Base-by-base conservation (phyloP, 768 basidiomycete genomes). In the Boletus rubescentipes region DNA sequence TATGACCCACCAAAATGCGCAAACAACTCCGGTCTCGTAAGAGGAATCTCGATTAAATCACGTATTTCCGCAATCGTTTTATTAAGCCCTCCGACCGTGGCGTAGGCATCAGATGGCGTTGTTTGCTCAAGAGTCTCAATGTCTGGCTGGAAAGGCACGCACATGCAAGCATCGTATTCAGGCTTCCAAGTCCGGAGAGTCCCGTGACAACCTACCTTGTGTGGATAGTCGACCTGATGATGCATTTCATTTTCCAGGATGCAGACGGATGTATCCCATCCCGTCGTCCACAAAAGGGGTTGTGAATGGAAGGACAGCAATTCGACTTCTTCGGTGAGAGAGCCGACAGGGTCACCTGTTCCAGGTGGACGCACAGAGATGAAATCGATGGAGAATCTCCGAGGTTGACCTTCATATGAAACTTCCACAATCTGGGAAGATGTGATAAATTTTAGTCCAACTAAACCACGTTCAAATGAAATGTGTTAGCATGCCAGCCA, bases 11-110 rank as follows among this genome's bases (percentile, higher is more conserved):
- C 86, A 61, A 94, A 91, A 61, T 87, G 82, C 8, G 73, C 76
- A 70, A 91, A 95, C 7, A 94, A 75, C 45, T 89, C 85, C 4
- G 93, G 93, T n/a, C 83, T 83, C 11, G 80, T 85, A 38, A 96
- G 76, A 15, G 93, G 93, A 42, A 94, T 84, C 64, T 95, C 93
- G 37, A 96, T 81, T 35, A 96, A 79, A 64, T 91, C 85, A 21
- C 87, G 79, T 52, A 99, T 91, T 69, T 90, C 84, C 50, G 83
- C 74, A 53, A 99, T 95, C 67, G 97, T 94, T 61, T 84, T 84
- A 64, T 85, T 78, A 37, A 98, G 80, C 2, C 97, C 97, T 18
- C 97, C 97, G 21, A 99, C 86, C 14, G 83, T 77, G 34, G 83
- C 76, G 63, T 95, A 97, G n/a, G 89, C 86, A 53, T 85, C 77